Evolutionary conservation across 768 basidiomycete genomes (phyloP), one percentile per base, ranked within the genome.

Genomic region (Lactarius quietus): DNA sequence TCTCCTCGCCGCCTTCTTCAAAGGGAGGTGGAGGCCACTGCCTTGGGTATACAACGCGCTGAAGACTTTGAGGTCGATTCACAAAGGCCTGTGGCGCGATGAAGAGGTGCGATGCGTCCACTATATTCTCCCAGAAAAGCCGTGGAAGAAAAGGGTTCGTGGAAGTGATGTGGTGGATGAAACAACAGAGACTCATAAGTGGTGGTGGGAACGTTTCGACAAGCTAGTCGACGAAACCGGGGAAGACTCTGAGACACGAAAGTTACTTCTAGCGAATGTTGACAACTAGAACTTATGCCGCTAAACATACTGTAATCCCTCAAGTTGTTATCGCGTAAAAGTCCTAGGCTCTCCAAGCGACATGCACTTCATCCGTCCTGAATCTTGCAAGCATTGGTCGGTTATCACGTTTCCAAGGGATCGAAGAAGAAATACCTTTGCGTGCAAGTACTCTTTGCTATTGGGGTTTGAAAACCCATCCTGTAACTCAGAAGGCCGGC

Each of bases 21-120:
- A 81, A 62, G 89, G 88, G 20, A 86, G 76, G 73, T 95, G 92
- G 91, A 82, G 79, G 60, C 87, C 91, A 6, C 76, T 96, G 45
- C 84, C 87, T 1, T 97, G 91, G 86, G 86, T 86, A 66, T 95
- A 94, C 76, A 99, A 99, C 71, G 95, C 94, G 0, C 80, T 98
- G 68, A 95, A 93, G 77, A 91, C 95, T n/a, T 75, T 93, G 70
- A 82, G 89, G 53, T 72, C 79, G 36, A 80, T 87, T 43, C 97
- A 99, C 75, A 75, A 81, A 41, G 73, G 81, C 38, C 72, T 93
- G 70, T 99, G 96, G 96, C 78, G 83, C 52, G 93, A 97, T 72
- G 85, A 87, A 4, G 89, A 94, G 74, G 86, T 95, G 39, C 85
- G 87, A 64, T 91, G 93, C 72, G 78, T 95, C 26, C 95, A 96